Base-by-base conservation (phyloP, 352 stramenopile species). In the Globisporangium echinulatum region DNA sequence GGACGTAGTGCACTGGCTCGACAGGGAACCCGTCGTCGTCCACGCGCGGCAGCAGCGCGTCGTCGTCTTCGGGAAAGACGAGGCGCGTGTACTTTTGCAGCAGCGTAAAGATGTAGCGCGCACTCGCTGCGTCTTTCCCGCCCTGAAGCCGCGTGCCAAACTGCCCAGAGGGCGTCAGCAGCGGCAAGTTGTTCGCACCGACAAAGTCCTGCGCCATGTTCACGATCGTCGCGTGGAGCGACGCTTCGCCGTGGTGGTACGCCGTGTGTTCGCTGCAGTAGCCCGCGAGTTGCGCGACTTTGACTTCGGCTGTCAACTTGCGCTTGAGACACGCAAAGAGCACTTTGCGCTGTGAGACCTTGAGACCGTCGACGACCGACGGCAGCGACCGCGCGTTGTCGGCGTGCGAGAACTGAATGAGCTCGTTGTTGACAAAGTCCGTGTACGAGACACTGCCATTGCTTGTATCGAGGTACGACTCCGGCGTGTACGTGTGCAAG, bases 241-340 rank as follows among this genome's bases (percentile, higher is more conserved):
- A 99, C 50, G 85, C 87, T 70, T 99, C 98, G 42, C 98, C 98
- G 76, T 99, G 98, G 70, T 99, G 98, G 69, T 99, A 99, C 4
- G 97, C 97, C 44, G 96, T 93, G 66, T 96, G 87, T 55, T 98
- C 94, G 54, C 91, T 97, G 48, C 98, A 96, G 68, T 99, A 99
- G 46, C 98, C 97, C 6, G 97, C 97, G 33, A 99, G 88, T 71
- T 99, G 98, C 9, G 97, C 97, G 10, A 99, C 98, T 72, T 99
- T 99, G 54, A 99, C 97, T 66, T 99, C 98, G 25, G 88, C 93
- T 40, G 96, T 99, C 3, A 99, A 83, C 66, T 99, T 99, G 52
- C 97, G 90, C 72, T 99, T 99, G 71, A 99, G 91, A 61, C 97
- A 99, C 13, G 91, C 90, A 68, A 98, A 99, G 9, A 99, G 71